A percentile compares a stretch with the other conserved stretches of the same genome.
phyloP scores from a whole-genome alignment of 176 grass and related monocot species.

The Triticum turgidum region DNA sequence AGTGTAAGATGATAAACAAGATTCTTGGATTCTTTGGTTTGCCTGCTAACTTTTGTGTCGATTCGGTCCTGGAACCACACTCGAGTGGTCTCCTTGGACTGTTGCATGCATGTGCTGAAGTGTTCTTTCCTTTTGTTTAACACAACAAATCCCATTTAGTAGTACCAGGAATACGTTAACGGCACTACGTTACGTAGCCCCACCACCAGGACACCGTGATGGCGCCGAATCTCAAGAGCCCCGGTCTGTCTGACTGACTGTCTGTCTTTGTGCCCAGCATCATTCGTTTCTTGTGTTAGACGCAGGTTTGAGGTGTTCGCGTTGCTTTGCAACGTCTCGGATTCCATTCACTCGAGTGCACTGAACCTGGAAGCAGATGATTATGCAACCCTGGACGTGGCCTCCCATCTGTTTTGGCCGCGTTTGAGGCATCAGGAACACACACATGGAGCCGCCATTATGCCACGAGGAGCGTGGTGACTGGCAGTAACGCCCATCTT shows the following conservation, averaged over 20 bases:
- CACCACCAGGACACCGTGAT: slow-evolving; percentile 28
- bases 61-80: slow-evolving; percentile 15
- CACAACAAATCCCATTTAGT: slow-evolving; percentile 11
- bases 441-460: not conserved
- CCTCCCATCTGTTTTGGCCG: not conserved
- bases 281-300: slow-evolving; percentile 36
- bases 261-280: slow-evolving; percentile 21
- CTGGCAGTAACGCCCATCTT: not conserved
- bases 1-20: not conserved
- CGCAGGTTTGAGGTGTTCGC: slow-evolving; percentile 25
- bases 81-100: not conserved
- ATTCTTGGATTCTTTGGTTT: not conserved
- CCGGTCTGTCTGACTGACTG: not conserved
- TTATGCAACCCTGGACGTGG: slow-evolving; percentile 5
- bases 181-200: not conserved
- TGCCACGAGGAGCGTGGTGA: not conserved
- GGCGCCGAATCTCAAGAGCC: slow-evolving; percentile 18
- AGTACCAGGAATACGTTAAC: not conserved
- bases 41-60: not conserved
- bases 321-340: slow-evolving; percentile 1
- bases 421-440: not conserved
- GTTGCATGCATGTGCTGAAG: not conserved
- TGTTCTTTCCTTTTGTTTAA: not conserved
- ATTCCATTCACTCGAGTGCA: slow-evolving; percentile 18
- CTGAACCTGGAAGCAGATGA: slow-evolving; percentile 21